Evolutionary conservation across 768 basidiomycete genomes (phyloP), one percentile per base, ranked within the genome.

Genomic region (Podaxis sp.): DNA sequence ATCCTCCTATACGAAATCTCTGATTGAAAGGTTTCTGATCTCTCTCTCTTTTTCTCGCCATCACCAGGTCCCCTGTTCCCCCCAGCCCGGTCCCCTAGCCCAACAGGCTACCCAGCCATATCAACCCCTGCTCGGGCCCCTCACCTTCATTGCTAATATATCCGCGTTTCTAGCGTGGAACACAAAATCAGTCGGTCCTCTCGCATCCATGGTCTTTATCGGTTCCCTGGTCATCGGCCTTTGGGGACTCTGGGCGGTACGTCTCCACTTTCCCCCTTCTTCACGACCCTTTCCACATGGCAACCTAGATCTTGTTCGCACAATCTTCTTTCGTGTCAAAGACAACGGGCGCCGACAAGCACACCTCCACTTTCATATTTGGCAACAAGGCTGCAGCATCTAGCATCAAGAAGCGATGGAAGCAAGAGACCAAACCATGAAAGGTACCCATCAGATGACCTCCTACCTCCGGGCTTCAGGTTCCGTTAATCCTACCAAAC

Each of bases 271-370:
- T 54, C 66, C 61, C 61, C 17, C 52, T 47, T 22, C 55, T 29
- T 7, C 43, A 38, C 51, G 36, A 56, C 55, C 33, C 8, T 9
- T 24, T 40, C 19, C 27, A 47, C 50, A 38, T 36, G 49, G 52
- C 38, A 22, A 38, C 33, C 29, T 66, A 90, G 89, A 79, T 88
- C 52, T 68, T 86, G 55, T 91, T 93, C 68, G 81, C 83, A 43
- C 80, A 81, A 25, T 79, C 88, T 12, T 77, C 79, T 25, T 70
- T 75, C 41, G 72, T 83, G 52, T 91, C 90, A 36, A 85, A 82
- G 70, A 89, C 84, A 66, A 93, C 91, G 4, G 92, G 91, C 17
- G 87, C 90, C 19, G 90, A 93, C 75, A 93, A 93, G 69, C 85
- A 84, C 64, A 94, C 91, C 3, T 92, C 90, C 15, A 70, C 86